Percentiles rank a stretch among this genome's conserved stretches.
phyloP scores from a whole-genome alignment of 2,329 filamentous ascomycete species.

The Myriosclerotinia duriaeana region DNA sequence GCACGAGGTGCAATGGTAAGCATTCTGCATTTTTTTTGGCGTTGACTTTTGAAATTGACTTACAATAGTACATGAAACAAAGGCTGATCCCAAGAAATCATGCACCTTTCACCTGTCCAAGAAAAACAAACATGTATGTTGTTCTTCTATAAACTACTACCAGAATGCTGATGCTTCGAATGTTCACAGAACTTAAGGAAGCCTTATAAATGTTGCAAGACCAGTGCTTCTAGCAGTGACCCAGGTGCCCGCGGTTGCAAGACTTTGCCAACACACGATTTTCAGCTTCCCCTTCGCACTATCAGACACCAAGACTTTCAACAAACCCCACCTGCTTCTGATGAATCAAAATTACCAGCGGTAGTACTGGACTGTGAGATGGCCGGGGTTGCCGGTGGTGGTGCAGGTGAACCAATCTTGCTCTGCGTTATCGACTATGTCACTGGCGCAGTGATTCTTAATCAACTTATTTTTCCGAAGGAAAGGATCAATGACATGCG shows the following conservation, averaged over 20 bases:
- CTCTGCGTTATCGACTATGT: constrained; percentile 48
- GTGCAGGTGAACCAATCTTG: constrained; percentile 41
- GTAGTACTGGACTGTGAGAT: constrained; percentile 52
- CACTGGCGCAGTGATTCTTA: constrained; percentile 48
- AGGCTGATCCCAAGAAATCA: not conserved
- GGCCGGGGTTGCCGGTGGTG: constrained; percentile 42
- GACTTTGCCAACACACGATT: constrained; percentile 28
- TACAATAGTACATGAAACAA: constrained; percentile 18
- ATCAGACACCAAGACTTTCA: constrained; percentile 25
- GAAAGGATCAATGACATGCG: constrained; percentile 43
- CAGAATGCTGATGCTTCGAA: constrained; percentile 11
- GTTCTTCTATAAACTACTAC: constrained; percentile 16
- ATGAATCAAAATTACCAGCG: constrained; percentile 36
- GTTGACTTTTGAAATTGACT: constrained; percentile 7
- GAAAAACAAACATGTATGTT: constrained; percentile 27
- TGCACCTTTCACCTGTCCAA: constrained; percentile 29
- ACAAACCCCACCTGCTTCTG: constrained; percentile 24
- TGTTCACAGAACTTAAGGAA: constrained; percentile 23
- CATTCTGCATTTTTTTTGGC: not conserved
- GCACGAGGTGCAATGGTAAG: constrained; percentile 28
- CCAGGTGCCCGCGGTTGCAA: constrained; percentile 21
- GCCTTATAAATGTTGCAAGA: constrained; percentile 29
- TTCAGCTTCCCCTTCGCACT: constrained; percentile 24
- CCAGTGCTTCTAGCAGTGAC: not conserved
- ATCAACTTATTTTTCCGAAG: constrained; percentile 45